Conservation (phyloP, 148 eudicot genomes). For the Pouteria glomerata region DNA sequence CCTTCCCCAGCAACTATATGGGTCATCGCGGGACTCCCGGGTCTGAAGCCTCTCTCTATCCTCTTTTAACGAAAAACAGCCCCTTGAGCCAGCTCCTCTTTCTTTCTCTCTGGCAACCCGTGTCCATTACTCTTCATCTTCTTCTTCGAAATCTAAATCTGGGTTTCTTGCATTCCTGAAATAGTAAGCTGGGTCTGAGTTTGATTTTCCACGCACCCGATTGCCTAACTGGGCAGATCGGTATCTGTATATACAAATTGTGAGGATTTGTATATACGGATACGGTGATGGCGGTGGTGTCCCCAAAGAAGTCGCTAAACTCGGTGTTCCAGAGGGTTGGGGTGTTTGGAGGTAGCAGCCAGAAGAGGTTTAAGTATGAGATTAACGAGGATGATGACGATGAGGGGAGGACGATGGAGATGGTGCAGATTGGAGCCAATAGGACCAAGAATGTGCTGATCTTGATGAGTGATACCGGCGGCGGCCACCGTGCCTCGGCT, state of each 20-base stretch:
- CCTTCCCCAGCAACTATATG: no score
- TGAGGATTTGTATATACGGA: not conserved
- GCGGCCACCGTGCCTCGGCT: constrained; percentile 95
- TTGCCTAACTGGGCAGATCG: not conserved
- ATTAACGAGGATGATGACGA: constrained; percentile 17
- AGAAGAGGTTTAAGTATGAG: constrained; percentile 33
- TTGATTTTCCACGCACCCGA: not conserved
- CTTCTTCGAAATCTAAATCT: constrained; percentile 8
- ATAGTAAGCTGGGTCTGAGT: constrained; percentile 6
- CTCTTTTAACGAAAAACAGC: no score
- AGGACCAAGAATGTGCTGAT: constrained; percentile 86
- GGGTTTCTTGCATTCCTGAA: constrained; percentile 6
- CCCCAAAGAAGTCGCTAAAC: constrained; percentile 53
- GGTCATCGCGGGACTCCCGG: no score
- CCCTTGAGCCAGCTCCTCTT: no score
- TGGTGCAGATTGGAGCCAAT: constrained; percentile 87
- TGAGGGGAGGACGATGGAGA: constrained; percentile 72
- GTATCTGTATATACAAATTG: not conserved
- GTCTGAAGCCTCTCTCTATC: no score
- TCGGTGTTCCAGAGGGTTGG: constrained; percentile 74
- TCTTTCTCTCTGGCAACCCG: no score
- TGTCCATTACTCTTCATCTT: no score
- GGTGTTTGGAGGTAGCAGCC: constrained; percentile 35
- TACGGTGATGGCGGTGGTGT: constrained; percentile 45
- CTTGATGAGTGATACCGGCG: constrained; percentile 98